Base-by-base conservation (phyloP, 257 asterid species). In the Apocynum venetum region DNA sequence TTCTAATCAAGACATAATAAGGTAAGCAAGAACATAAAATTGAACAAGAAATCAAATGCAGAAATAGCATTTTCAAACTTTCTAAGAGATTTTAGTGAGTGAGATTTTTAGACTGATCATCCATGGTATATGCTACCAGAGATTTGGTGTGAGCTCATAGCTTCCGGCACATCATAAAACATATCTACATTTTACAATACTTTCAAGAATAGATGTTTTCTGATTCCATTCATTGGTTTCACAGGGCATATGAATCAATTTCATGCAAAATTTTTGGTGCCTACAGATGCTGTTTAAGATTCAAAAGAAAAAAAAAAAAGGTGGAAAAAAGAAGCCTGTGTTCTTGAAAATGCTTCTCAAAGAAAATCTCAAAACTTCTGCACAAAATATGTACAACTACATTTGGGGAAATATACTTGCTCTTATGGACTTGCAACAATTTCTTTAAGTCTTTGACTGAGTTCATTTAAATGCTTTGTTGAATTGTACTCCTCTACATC, bases 401-500 rank as follows among this genome's bases (percentile, higher is more conserved):
- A 31, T 47, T 60, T 17, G 14, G 51, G 53, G 68, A 55, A 71
- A 44, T 52, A 44, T 49, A 51, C 25, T 63, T 66, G 71, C 68
- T 72, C 51, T 14, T 63, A 81, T 49, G 86, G 77, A 71, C 72
- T 57, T 51, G 82, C 69, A 65, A 49, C 77, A 59, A 79, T 20
- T 48, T 61, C 73, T 69, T 68, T 78, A 74, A 73, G 76, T 38
- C 48, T 41, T 10, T 35, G 80, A 71, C 71, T 72, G 53, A 81
- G 79, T 31, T 86, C 84, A 2, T 75, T 70, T 70, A 88, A 72
- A 76, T 76, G 78, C 79, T 88, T 88, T 14, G 92, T 84, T 4
- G 89, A 84, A 87, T 86, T 86, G 82, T 86, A 86, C 73, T 88
- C 90, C 4, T 79, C 76, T 13, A 81, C 86, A 73, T 84, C 85